phyloP scores from a whole-genome alignment of 805 yeast genomes.

The Candida maris region DNA sequence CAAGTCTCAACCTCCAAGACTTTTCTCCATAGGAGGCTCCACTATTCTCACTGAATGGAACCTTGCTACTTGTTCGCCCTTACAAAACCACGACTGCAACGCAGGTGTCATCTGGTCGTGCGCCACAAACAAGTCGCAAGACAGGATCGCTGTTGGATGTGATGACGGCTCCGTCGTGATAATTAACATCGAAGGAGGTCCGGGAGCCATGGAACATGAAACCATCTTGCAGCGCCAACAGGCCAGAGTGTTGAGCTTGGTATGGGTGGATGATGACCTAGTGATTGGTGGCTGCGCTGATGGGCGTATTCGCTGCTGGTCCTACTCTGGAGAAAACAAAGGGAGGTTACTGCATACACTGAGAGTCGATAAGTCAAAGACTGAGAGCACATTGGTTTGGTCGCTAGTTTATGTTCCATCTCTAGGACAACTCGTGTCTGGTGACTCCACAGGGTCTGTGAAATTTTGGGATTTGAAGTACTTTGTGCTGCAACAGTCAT shows the following conservation, averaged over 20 bases:
- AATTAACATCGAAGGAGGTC: slow-evolving; percentile 80
- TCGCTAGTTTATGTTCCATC: slow-evolving; percentile 61
- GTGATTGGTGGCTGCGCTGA: slow-evolving; percentile 95
- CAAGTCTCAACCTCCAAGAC: slow-evolving; percentile 50
- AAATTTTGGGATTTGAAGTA: slow-evolving; percentile 88
- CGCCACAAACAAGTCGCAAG: slow-evolving; percentile 56
- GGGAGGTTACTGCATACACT: slow-evolving; percentile 78
- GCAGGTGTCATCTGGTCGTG: slow-evolving; percentile 94
- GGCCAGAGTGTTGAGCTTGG: slow-evolving; percentile 70
- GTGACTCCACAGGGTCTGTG: slow-evolving; percentile 93
- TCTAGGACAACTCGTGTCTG: slow-evolving; percentile 78
- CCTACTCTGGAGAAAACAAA: slow-evolving; percentile 36
- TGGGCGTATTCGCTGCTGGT: slow-evolving; percentile 87
- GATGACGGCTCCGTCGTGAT: slow-evolving; percentile 91
- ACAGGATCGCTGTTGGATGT: slow-evolving; percentile 82
- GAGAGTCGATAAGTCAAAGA: slow-evolving; percentile 86
- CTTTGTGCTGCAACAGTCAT: slow-evolving; percentile 74
- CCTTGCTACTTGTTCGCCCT: slow-evolving; percentile 65
- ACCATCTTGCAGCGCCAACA: slow-evolving; percentile 78
- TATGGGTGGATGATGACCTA: slow-evolving; percentile 65
- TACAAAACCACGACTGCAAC: slow-evolving; percentile 78
- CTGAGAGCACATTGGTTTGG: slow-evolving; percentile 92
- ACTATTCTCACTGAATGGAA: slow-evolving; percentile 93
- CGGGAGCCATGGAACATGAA: slow-evolving; percentile 76
- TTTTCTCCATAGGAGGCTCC: slow-evolving; percentile 93